Evolutionary conservation across 192 early-diverging fungal species (phyloP), one percentile per base, ranked within the genome.

Genomic region (Backusella luteola): DNA sequence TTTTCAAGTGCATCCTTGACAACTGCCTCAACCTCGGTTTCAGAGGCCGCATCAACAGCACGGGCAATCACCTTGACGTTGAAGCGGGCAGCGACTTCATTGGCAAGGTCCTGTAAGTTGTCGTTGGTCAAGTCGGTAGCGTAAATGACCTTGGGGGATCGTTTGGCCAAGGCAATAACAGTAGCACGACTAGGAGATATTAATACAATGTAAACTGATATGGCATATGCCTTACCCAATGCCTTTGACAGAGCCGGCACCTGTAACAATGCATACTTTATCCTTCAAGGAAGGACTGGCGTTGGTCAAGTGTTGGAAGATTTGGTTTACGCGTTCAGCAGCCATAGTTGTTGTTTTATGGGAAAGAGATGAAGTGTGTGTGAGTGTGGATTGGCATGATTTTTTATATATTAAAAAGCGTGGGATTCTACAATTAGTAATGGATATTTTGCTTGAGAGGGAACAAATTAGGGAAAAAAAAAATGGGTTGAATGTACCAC

Each of bases 231-330:
- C 34, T 70, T 82, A 85, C 86, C 87, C 87, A 67, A 88, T 88
- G 34, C 87, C 87, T 36, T 75, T 69, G 4, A 79, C 26, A 4
- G 87, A 88, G 17, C 79, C 80, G 4, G 87, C 86, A 19, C 87
- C 87, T 11, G 87, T 88, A 38, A 88, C 71, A 66, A 88, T 89
- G 75, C 87, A 88, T 4, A 88, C 85, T 36, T 84, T 80, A 63
- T 77, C 80, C 38, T 68, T 49, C 35, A 87, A 59, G 17, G 77
- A 79, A 15, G 74, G 67, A 34, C 26, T 71, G 19, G 67, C 74
- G 26, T 41, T 52, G 11, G 73, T 66, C 19, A 81, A 71, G 32
- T 81, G 80, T 46, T 74, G 67, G 49, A 34, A 56, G 12, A 81
- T 36, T 67, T 81, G 80, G 39, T 69, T 73, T 68, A 81, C 67